A percentile compares a stretch with the other conserved stretches of the same genome.
These are phyloP conservation scores for Ogataea nitratoaversa DNA, from an alignment of 805 yeast genomes.

Conservation along the genomic window DNA sequence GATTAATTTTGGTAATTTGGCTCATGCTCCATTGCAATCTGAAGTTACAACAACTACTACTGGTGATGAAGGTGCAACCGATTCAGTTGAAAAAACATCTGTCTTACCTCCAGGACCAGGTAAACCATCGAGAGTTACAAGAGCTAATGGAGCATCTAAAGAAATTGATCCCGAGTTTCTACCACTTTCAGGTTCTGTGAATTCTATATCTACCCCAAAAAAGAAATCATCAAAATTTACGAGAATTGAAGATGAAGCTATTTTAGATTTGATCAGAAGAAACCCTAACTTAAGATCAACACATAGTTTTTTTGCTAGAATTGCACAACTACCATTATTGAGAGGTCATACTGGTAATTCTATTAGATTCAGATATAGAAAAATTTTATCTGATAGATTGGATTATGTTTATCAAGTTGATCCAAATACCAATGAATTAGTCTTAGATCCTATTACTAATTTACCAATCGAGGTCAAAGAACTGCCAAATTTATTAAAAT, in stretches of 20 bases:
- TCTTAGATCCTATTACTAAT: constrained; percentile 38
- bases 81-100: neutral
- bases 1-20: constrained; percentile 23
- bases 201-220: constrained; percentile 28
- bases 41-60: neutral
- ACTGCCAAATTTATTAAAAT: constrained; percentile 51
- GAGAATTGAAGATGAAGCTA: constrained; percentile 58
- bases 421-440: constrained; percentile 36
- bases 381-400: constrained; percentile 37
- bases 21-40: constrained; percentile 3
- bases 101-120: neutral
- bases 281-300: constrained; percentile 66
- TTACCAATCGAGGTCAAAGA: constrained; percentile 36
- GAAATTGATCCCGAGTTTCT: neutral
- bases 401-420: constrained; percentile 48
- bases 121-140: neutral
- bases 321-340: constrained; percentile 46
- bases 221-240: constrained; percentile 47
- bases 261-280: constrained; percentile 62
- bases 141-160: neutral
- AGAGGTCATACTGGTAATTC: constrained; percentile 74
- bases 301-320: constrained; percentile 59
- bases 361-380: constrained; percentile 58
- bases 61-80: neutral
- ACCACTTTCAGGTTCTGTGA: neutral